Evolutionary conservation across 2,329 filamentous ascomycete genomes (phyloP).

Genomic region (Hypoxylon sp.): DNA sequence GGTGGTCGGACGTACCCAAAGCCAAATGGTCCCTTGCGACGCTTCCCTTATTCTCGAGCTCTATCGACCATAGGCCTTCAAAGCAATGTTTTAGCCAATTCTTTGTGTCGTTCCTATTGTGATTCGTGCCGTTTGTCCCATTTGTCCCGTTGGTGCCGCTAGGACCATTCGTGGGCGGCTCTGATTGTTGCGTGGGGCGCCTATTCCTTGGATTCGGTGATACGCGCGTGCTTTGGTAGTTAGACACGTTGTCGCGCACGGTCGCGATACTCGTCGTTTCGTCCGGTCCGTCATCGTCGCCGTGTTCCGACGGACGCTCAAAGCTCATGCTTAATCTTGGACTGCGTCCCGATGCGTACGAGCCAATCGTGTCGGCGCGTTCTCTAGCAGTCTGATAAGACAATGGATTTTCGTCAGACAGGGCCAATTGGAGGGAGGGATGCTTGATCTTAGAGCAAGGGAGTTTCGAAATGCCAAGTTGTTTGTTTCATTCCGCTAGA

Average conservation of each 20-base stretch:
- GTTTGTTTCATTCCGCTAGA: background rate
- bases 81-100: slow-evolving; percentile 68
- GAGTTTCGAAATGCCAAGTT: background rate
- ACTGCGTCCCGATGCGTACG: slow-evolving; percentile 42
- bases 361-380: slow-evolving; percentile 60
- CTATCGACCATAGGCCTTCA: slow-evolving; percentile 71
- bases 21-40: slow-evolving; percentile 87
- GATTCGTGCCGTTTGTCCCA: slow-evolving; percentile 43
- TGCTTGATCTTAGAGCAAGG: background rate
- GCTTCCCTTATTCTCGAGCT: slow-evolving; percentile 88
- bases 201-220: slow-evolving; percentile 47
- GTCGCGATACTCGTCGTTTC: slow-evolving; percentile 61
- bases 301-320: slow-evolving; percentile 36
- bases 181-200: slow-evolving; percentile 35
- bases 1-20: slow-evolving; percentile 69
- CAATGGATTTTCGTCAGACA: slow-evolving; percentile 25
- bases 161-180: slow-evolving; percentile 41
- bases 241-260: slow-evolving; percentile 53
- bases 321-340: slow-evolving; percentile 47
- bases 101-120: slow-evolving; percentile 49
- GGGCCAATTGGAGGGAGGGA: slow-evolving; percentile 5
- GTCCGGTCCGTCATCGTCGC: slow-evolving; percentile 50
- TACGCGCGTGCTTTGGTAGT: slow-evolving; percentile 59
- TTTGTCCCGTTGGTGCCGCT: slow-evolving; percentile 43
- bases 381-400: slow-evolving; percentile 58